Conservation (phyloP, 768 basidiomycete genomes). For the Lentinula sp. region DNA sequence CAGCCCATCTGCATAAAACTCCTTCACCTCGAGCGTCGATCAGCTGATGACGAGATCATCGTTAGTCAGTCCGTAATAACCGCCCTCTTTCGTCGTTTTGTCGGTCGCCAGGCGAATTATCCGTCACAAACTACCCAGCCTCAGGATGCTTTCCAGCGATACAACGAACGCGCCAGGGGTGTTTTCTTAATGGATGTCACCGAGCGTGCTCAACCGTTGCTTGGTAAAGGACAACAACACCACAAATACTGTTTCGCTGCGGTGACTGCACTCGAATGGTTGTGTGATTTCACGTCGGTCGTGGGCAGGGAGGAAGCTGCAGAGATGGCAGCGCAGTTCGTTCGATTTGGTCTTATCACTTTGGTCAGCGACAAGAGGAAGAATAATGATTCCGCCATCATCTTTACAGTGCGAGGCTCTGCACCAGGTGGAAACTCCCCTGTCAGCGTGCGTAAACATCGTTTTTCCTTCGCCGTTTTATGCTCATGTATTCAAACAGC, state of each 20-base stretch:
- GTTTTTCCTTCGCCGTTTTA: slow-evolving; percentile 6
- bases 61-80: slow-evolving; percentile 92
- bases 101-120: slow-evolving; percentile 83
- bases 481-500: slow-evolving; percentile 35
- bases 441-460: slow-evolving; percentile 50
- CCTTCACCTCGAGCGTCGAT: slow-evolving; percentile 90
- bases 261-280: slow-evolving; percentile 88
- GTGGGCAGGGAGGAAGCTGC: slow-evolving; percentile 95
- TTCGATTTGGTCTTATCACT: slow-evolving; percentile 85
- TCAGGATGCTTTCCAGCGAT: slow-evolving; percentile 61
- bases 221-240: slow-evolving; percentile 38
- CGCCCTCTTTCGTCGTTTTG: slow-evolving; percentile 92
- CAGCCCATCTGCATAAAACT: slow-evolving; percentile 98
- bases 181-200: slow-evolving; percentile 64
- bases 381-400: slow-evolving; percentile 88
- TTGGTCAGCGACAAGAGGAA: slow-evolving; percentile 90
- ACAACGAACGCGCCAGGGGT: slow-evolving; percentile 75
- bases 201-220: slow-evolving; percentile 55
- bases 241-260: slow-evolving; percentile 82
- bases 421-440: slow-evolving; percentile 71
- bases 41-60: slow-evolving; percentile 95
- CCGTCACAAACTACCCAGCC: slow-evolving; percentile 39
- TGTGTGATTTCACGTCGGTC: slow-evolving; percentile 95
- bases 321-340: slow-evolving; percentile 97
- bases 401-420: slow-evolving; percentile 85